A percentile compares a stretch with the other conserved stretches of the same genome.
These are phyloP conservation scores for Dioscorea cayenensis DNA, from an alignment of 116 monocot genomes.

Conservation along the genomic window DNA sequence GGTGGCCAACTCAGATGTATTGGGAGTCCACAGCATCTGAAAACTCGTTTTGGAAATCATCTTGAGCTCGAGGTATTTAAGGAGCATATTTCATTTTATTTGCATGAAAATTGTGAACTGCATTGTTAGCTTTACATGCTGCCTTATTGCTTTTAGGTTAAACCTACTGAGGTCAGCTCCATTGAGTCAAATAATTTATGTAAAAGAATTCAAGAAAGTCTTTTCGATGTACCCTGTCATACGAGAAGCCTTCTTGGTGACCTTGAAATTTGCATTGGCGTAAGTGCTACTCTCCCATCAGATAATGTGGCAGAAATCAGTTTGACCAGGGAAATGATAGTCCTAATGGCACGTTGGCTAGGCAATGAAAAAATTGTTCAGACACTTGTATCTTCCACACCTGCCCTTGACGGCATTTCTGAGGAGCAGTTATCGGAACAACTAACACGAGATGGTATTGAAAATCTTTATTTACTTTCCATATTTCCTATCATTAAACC, in stretches of 20 bases:
- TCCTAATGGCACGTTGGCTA: slow-evolving; percentile 39
- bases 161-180: slow-evolving; percentile 54
- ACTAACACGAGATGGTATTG: slow-evolving; percentile 76
- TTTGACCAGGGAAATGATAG: slow-evolving; percentile 73
- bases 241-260: slow-evolving; percentile 49
- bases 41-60: slow-evolving; percentile 93
- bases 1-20: slow-evolving; percentile 66
- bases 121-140: not conserved
- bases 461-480: not conserved
- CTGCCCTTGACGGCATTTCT: slow-evolving; percentile 37
- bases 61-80: slow-evolving; percentile 86
- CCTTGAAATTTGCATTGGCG: slow-evolving; percentile 81
- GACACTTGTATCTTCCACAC: slow-evolving; percentile 36
- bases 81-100: slow-evolving; percentile 3
- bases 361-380: slow-evolving; percentile 53
- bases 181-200: slow-evolving; percentile 54
- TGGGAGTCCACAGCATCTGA: slow-evolving; percentile 90
- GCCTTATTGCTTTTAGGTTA: slow-evolving; percentile 47
- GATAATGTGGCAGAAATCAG: slow-evolving; percentile 70
- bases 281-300: slow-evolving; percentile 23
- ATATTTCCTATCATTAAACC: not conserved
- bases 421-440: slow-evolving; percentile 85
- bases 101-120: too few species aligned
- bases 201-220: slow-evolving; percentile 60
- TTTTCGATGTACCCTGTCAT: slow-evolving; percentile 59